Base-by-base conservation (phyloP, 2,329 filamentous ascomycete species). In the Aspergillus brasiliensis region DNA sequence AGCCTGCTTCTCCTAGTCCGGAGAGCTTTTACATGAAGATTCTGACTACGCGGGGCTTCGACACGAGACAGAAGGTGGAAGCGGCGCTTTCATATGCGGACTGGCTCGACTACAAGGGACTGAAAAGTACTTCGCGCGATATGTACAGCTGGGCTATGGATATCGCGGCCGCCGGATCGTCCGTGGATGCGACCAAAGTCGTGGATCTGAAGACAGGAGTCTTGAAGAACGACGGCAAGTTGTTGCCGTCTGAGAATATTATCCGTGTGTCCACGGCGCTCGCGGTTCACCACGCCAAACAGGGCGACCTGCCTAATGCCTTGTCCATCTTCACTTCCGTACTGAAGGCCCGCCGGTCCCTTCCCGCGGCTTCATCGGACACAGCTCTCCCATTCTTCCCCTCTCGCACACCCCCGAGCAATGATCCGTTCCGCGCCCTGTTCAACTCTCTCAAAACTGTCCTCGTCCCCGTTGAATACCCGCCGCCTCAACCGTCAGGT, bases 321-420 rank as follows among this genome's bases (percentile, higher is more conserved):
- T 83, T 98, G 1, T 91, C 94, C 2, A 91, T 96, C 54, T 90
- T 96, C 69, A 83, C 96, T 42, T 96, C 92, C 27, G 81, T 96
- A 47, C 86, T 98, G 10, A 88, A 91, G 65, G 90, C 92, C 8
- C 87, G 92, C 23, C 87, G 90, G 19, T 75, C 75, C 42, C 75
- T 88, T 68, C 71, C 87, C 79, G 49, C 83, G 8, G 68, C 74
- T 15, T 75, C 75, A 0, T 62, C 65, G 42, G 63, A 52, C 25
- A 58, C 74, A 3, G 63, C 67, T 19, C 59, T 71, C 1, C 59
- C 74, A 11, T 69, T 67, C 19, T 66, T 71, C 10, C 58, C 74
- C 5, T 42, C 62, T 6, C 49, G 62, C 11, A 63, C 59, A 51
- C 68, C 61, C 61, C 60, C 61, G 34, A 64, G 56, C 57, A 67